These are phyloP conservation scores for Rhododendron kiyosumense DNA, from an alignment of 148 eudicot genomes.

Conservation along the genomic window DNA sequence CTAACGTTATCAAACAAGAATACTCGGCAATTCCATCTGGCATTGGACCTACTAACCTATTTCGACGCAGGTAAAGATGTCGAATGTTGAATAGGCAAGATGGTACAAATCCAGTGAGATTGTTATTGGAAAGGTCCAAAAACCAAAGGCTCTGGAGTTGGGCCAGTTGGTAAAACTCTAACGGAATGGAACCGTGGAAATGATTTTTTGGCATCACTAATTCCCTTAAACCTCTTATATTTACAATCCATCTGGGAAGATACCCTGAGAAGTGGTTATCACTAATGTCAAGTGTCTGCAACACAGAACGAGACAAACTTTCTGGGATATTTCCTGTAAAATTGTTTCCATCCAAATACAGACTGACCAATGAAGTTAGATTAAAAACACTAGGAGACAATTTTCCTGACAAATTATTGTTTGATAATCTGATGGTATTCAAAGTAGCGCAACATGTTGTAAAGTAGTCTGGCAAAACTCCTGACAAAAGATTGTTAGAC, in stretches of 20 bases:
- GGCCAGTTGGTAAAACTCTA: background rate
- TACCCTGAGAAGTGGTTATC: background rate
- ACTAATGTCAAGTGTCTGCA: background rate
- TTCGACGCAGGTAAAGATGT: background rate
- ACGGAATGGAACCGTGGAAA: background rate
- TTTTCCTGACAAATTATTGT: background rate
- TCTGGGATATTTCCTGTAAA: background rate
- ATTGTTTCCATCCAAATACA: background rate
- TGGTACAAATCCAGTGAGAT: background rate
- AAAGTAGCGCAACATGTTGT: background rate
- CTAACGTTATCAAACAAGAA: background rate
- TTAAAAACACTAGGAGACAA: background rate
- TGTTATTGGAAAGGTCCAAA: background rate
- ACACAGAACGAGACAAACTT: background rate
- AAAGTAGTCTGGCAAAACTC: background rate
- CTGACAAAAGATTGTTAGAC: slow-evolving; percentile 1
- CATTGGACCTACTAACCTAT: background rate
- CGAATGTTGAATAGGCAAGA: background rate
- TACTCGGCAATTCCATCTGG: background rate
- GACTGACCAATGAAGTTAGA: background rate
- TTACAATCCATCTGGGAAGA: background rate
- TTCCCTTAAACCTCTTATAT: background rate
- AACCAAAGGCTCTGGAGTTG: background rate
- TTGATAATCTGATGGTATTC: background rate
- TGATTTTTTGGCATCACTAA: background rate